Percentiles rank a stretch among this genome's conserved stretches.
phyloP scores from a whole-genome alignment of 2,329 filamentous ascomycete genomes.

The Thielaviopsis musarum region DNA sequence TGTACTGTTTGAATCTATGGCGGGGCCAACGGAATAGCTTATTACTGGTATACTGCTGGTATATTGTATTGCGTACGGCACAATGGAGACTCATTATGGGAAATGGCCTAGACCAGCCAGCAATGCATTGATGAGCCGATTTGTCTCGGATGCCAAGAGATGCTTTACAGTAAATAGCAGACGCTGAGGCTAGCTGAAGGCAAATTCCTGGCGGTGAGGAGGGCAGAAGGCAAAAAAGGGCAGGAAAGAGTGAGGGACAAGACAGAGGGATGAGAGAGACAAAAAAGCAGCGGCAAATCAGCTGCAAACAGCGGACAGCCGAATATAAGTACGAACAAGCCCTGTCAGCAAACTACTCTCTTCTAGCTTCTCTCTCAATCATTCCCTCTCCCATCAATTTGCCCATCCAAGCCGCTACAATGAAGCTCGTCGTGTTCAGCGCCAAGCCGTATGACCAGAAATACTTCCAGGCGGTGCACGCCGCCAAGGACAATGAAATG shows the following conservation, averaged over 20 bases:
- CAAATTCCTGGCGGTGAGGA: background rate
- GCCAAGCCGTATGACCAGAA: conserved; percentile 45
- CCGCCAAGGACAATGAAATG: conserved; percentile 18
- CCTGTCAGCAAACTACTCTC: background rate
- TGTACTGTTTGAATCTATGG: too few species aligned
- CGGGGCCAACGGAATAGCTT: too few species aligned
- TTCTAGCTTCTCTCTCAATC: background rate
- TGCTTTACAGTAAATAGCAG: background rate
- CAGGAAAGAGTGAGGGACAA: background rate
- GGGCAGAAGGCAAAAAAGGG: background rate
- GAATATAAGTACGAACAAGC: background rate
- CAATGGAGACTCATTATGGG: too few species aligned
- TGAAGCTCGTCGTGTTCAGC: conserved; percentile 48
- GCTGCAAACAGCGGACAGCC: background rate
- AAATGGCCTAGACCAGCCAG: too few species aligned
- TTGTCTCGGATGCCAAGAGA: background rate
- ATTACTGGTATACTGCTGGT: too few species aligned
- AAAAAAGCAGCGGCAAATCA: too few species aligned
- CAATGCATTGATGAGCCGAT: background rate
- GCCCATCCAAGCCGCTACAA: conserved; percentile 16
- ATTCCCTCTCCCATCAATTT: background rate
- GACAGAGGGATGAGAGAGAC: too few species aligned
- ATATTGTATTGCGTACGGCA: too few species aligned
- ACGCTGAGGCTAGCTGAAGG: background rate
- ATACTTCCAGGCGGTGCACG: conserved; percentile 31